Base-by-base conservation (phyloP, 805 yeast species). In the Candida maltosa region DNA sequence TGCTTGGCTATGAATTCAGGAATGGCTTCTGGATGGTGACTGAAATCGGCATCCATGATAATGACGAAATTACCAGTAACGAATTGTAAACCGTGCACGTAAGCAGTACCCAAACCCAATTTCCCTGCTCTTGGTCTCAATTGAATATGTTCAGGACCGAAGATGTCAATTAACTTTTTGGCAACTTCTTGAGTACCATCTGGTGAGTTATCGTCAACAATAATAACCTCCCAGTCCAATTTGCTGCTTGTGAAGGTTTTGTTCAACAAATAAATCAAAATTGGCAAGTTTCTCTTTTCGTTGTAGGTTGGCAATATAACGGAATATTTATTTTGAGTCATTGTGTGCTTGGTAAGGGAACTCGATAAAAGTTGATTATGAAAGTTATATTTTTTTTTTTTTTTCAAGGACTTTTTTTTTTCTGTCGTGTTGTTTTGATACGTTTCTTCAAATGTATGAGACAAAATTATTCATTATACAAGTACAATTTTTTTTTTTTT, bases 1-100 rank as follows among this genome's bases (percentile, higher is more conserved):
- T 83, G 91, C 54, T 77, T 76, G 35, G 70, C 72, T 50, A 83
- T 82, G 56, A 83, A 82, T 54, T 80, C 67, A 6, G 89, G 91
- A 56, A 83, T 83, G 19, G 88, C 83, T 47, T 78, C 80, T 16
- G 91, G 91, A 56, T 80, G 87, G 57, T 83, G 91, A 5, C 87
- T 79, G 62, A 83, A 83, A 55, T 83, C 91, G 12, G 91, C 91
- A 54, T 83, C 91, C 91, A 83, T 83, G 47, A 83, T 83, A 43
- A 83, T 76, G 32, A 83, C 88, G 56, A 70, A 83, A 58, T 83
- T 74, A 31, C 91, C 91, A 15, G 81, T 75, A 32, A 75, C 87
- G 47, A 51, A 80, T 54, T 83, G 72, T 46, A 83, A 70, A 1
- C 88, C 91, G 49, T 83, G 88, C 29, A 83, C 83, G 48, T 83